These are phyloP conservation scores for Trichodelitschia bisporula DNA, from an alignment of 495 filamentous ascomycete genomes.

Conservation along the genomic window DNA sequence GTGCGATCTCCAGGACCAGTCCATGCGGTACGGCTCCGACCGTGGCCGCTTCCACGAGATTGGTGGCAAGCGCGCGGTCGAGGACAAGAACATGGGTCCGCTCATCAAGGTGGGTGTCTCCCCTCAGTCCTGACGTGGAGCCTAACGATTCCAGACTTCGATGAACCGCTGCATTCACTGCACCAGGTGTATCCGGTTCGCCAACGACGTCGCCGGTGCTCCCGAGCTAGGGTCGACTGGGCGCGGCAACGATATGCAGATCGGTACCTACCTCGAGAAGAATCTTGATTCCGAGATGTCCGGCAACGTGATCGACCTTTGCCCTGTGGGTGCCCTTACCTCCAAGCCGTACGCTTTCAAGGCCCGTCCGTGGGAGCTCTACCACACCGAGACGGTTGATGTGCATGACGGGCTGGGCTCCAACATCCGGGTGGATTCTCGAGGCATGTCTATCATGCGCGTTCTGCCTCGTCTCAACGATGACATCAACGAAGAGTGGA, in stretches of 20 bases:
- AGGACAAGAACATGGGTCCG: slow-evolving; percentile 99
- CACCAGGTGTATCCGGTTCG: slow-evolving; percentile 90
- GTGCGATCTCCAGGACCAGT: slow-evolving; percentile 96
- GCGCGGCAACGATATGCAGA: slow-evolving; percentile 90
- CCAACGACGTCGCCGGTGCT: slow-evolving; percentile 89
- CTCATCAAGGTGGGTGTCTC: slow-evolving; percentile 44
- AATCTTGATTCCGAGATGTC: slow-evolving; percentile 84
- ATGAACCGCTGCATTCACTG: slow-evolving; percentile 99
- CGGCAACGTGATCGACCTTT: slow-evolving; percentile 92
- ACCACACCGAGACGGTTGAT: slow-evolving; percentile 81
- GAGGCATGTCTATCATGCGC: slow-evolving; percentile 93
- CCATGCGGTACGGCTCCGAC: slow-evolving; percentile 93
- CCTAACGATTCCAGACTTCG: slow-evolving; percentile 34
- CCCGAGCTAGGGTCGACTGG: slow-evolving; percentile 85
- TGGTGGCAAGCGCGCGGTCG: slow-evolving; percentile 82
- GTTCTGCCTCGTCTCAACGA: slow-evolving; percentile 82
- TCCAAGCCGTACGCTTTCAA: slow-evolving; percentile 97
- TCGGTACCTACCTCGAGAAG: slow-evolving; percentile 87
- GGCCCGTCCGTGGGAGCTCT: slow-evolving; percentile 86
- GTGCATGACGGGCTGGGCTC: slow-evolving; percentile 83
- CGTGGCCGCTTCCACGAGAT: slow-evolving; percentile 90
- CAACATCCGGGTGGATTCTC: slow-evolving; percentile 74
- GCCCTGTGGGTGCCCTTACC: slow-evolving; percentile 85
- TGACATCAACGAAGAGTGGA: slow-evolving; percentile 98
- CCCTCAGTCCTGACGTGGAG: too few relatives aligned